A percentile compares a stretch with the other conserved stretches of the same genome.
Conservation (phyloP, 306 rosid species). For the Casuarina equisetifolia region DNA sequence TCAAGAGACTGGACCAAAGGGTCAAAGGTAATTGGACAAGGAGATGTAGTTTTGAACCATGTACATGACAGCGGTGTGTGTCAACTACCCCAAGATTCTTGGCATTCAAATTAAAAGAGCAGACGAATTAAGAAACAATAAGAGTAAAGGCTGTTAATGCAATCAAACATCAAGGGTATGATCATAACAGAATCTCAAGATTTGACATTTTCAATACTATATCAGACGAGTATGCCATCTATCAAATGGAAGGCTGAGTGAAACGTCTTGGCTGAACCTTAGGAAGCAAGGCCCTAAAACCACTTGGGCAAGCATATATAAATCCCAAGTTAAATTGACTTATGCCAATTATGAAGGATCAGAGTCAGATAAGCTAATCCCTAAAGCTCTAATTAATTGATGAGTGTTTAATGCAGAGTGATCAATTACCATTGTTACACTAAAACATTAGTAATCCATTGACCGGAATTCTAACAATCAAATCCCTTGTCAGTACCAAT, state of each 20-base stretch:
- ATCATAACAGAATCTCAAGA: background rate
- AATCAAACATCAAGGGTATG: background rate
- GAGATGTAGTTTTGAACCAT: background rate
- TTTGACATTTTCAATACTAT: background rate
- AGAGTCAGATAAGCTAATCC: background rate
- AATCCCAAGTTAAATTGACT: slow-evolving; percentile 6
- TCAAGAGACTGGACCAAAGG: background rate
- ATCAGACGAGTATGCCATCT: background rate
- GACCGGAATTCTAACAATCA: background rate
- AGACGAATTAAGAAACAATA: background rate
- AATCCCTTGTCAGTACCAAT: background rate
- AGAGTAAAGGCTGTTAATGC: background rate
- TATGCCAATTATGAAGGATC: background rate
- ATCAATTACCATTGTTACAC: background rate
- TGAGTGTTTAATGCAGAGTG: background rate
- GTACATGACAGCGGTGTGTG: background rate
- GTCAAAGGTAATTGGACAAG: slow-evolving; percentile 3
- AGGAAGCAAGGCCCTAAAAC: background rate
- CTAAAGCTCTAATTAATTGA: background rate
- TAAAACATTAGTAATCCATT: slow-evolving; percentile 17
- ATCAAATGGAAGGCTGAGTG: background rate
- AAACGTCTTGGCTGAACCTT: background rate
- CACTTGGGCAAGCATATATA: slow-evolving; percentile 16
- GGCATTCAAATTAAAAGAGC: background rate
- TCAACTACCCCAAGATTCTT: background rate